Evolutionary conservation across 306 rosid genomes (phyloP), one percentile per base, ranked within the genome.

Genomic region (Citrullus mucosospermus): DNA sequence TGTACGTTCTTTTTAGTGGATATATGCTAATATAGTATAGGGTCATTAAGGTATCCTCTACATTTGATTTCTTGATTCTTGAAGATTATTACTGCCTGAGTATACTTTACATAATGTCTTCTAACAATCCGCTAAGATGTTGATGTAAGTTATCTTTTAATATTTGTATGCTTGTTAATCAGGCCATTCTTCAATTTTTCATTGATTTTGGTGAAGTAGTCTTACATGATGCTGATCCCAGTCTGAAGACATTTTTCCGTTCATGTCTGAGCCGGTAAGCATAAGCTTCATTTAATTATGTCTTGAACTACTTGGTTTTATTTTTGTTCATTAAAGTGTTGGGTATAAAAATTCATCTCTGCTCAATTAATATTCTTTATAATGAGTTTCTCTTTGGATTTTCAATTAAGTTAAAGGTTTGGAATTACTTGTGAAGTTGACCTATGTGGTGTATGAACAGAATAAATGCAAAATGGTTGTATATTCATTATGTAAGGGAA

Each of bases 181-280:
- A 95, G 98, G 93, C 81, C 51, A 88, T 92, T 84, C 96, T 95
- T 87, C 98, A 92, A 80, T 95, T 95, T 91, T 95, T 83, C 84
- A 87, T 95, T 41, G 96, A 92, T 83, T 95, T 92, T 83, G 98
- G 97, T 58, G 98, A 95, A 60, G 73, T 82, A 71, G 95, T 95
- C 87, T 89, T 95, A 62, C 97, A 95, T 81, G 98, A 95, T 81
- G 97, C 96, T 76, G 98, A 95, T 91, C 91, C 97, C 77, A 91
- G 85, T 89, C 88, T 95, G 22, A 85, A 95, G 87, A 84, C 87
- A 30, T 95, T 91, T 82, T 95, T 92, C 16, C 93, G 96, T 34
- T 92, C 93, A 0, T 95, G 97, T 86, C 82, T 95, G 93, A 95
- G 97, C 89, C 92, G 97, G 98, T 92, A 85, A 78, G 71, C 41